A percentile compares a stretch with the other conserved stretches of the same genome.
These are phyloP conservation scores for Miamiensis avidus DNA, from an alignment of 169 alveolate species.

Conservation along the genomic window DNA sequence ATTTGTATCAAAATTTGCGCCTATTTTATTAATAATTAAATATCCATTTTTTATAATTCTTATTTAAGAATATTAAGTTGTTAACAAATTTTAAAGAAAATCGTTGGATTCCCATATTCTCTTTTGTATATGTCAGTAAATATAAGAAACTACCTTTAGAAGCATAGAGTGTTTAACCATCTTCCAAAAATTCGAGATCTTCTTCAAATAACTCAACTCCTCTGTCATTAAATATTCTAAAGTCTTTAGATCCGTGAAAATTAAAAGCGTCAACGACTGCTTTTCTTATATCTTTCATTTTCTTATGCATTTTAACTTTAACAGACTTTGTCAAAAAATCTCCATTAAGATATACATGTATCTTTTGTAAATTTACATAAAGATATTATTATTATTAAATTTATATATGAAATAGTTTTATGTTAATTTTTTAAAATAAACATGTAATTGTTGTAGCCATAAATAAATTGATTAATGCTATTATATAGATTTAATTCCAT, in stretches of 20 bases:
- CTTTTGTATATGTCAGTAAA: neutral
- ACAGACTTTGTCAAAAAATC: slow-evolving; percentile 20
- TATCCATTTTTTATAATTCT: neutral
- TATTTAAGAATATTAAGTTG: neutral
- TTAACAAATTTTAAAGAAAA: neutral
- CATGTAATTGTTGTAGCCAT: too few species aligned
- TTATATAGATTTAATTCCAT: too few species aligned
- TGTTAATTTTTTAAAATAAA: too few species aligned
- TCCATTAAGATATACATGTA: slow-evolving; percentile 38
- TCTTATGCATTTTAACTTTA: slow-evolving; percentile 16
- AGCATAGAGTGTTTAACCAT: slow-evolving; percentile 33
- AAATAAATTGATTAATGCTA: too few species aligned
- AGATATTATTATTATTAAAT: too few species aligned
- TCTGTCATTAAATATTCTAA: slow-evolving; percentile 36
- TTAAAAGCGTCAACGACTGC: slow-evolving; percentile 7
- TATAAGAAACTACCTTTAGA: slow-evolving; percentile 24
- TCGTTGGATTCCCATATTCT: neutral
- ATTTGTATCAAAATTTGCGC: slow-evolving; percentile 61
- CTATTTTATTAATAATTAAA: neutral
- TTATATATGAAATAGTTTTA: too few species aligned
- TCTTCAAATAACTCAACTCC: slow-evolving; percentile 41
- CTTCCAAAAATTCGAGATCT: slow-evolving; percentile 29
- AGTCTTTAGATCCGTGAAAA: slow-evolving; percentile 13
- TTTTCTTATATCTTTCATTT: slow-evolving; percentile 12
- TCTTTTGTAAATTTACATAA: too few species aligned